Base-by-base conservation (phyloP, 768 basidiomycete genomes). In the Boletus reticulatus region DNA sequence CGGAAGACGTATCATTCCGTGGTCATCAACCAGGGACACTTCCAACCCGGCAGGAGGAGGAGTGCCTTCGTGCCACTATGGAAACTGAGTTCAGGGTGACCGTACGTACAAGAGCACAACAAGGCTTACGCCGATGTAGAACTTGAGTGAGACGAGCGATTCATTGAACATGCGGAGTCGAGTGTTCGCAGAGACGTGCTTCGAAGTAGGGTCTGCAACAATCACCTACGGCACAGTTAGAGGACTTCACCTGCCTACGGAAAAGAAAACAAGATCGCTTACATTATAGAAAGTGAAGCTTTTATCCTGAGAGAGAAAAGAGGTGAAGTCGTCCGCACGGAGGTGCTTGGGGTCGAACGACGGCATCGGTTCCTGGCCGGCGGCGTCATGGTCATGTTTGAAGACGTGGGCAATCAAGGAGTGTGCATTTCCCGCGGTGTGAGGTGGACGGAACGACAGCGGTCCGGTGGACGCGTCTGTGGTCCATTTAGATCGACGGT, bases 391-490 rank as follows among this genome's bases (percentile, higher is more conserved):
- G 14, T 12, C 16, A n/a, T 32, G 27, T 19, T 56, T 39, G 13
- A 58, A 49, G 2, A 59, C 41, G 19, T 58, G 34, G 17, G 56
- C 56, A 17, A 59, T 43, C 56, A 59, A 50, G 14, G 58, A 52
- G 34, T 46, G 46, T 36, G 51, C n/a, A 7, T 43, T 44, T 41
- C 56, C 51, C 4, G 43, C 41, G 20, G 27, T 31, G 20, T 59
- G 51, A 3, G 56, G 38, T 24, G 58, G 58, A n/a, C 58, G 50
- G 43, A 59, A 58, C 20, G 27, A 43, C 6, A 59, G 6, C 34
- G 36, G 56, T 9, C 38, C 8, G 6, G 32, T 37, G 17, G 42
- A 45, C 36, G 46, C 56, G 7, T 42, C 58, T 59, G 31, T 45
- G 14, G 34, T 6, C 12, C 12, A 41, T 36, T 34, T 19, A 41